Percentiles rank a stretch among this genome's conserved stretches.
These are phyloP conservation scores for Paramecium sexaurelia DNA, from an alignment of 73 alveolate species.

Conservation along the genomic window DNA sequence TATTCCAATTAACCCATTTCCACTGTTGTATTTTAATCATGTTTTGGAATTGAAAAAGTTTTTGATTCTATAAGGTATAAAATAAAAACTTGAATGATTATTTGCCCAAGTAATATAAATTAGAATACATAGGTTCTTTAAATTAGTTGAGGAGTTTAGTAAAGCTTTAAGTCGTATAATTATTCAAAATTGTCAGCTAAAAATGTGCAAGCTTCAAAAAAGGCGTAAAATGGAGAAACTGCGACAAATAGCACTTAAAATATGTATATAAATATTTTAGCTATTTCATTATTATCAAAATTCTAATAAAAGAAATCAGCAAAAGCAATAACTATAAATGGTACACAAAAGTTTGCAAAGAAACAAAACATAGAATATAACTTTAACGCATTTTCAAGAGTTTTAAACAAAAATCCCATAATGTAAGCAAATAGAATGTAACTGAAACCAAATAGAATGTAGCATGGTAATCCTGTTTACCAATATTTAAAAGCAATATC, in stretches of 20 bases:
- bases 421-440: constrained; percentile 55
- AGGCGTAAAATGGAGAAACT: constrained; percentile 37
- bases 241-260: not conserved
- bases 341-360: constrained; percentile 30
- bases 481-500: not conserved
- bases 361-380: constrained; percentile 58
- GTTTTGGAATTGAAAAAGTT: not conserved
- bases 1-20: not conserved
- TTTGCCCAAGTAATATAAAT: not conserved
- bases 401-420: constrained; percentile 59
- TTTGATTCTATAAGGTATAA: not conserved
- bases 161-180: not conserved
- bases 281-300: not conserved
- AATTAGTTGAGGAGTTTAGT: not conserved
- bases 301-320: not conserved
- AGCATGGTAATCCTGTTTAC: constrained; percentile 17
- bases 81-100: not conserved
- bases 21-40: not conserved
- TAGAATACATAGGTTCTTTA: not conserved
- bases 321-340: not conserved
- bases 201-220: constrained; percentile 38
- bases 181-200: not conserved
- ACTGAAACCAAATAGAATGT: constrained; percentile 37
- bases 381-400: constrained; percentile 42
- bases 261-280: not conserved